Conservation (phyloP, 163 green algal genomes). For the Chlamydomonas reinhardtii region DNA sequence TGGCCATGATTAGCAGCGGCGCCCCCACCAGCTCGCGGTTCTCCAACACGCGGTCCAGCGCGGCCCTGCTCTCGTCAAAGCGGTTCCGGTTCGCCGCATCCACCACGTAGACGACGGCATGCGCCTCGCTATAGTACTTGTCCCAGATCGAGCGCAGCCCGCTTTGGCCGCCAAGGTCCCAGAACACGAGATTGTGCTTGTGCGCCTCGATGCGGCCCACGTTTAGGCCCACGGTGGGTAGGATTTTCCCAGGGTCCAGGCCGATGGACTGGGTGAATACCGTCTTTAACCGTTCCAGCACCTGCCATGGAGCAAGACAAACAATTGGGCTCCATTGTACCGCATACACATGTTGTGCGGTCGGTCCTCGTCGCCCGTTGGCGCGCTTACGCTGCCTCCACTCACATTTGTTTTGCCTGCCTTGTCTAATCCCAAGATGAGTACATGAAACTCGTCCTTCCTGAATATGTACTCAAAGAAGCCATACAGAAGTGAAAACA, state of each 20-base stretch:
- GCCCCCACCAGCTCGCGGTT: constrained; percentile 83
- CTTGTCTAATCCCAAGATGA: constrained; percentile 95
- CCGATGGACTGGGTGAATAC: constrained; percentile 77
- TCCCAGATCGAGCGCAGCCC: constrained; percentile 96
- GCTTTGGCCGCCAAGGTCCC: constrained; percentile 92
- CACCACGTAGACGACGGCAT: constrained; percentile 95
- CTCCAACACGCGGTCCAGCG: constrained; percentile 84
- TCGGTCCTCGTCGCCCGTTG: background rate
- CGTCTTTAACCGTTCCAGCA: constrained; percentile 89
- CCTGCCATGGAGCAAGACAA: background rate
- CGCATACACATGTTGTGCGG: too few relatives aligned
- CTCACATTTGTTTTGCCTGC: constrained; percentile 93
- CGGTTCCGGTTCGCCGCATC: constrained; percentile 78
- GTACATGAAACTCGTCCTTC: constrained; percentile 91
- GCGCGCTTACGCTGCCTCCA: background rate
- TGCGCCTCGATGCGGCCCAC: constrained; percentile 83
- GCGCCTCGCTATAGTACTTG: constrained; percentile 97
- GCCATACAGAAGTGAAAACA: constrained; percentile 78
- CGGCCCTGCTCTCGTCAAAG: constrained; percentile 87
- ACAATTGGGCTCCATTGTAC: background rate
- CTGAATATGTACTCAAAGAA: constrained; percentile 86
- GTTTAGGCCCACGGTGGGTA: constrained; percentile 97
- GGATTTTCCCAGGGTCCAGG: constrained; percentile 89
- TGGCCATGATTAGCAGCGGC: constrained; percentile 87
- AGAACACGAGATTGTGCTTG: constrained; percentile 67